Evolutionary conservation across 2,329 filamentous ascomycete species (phyloP).

Genomic region (Gaeumannomyces tritici): DNA sequence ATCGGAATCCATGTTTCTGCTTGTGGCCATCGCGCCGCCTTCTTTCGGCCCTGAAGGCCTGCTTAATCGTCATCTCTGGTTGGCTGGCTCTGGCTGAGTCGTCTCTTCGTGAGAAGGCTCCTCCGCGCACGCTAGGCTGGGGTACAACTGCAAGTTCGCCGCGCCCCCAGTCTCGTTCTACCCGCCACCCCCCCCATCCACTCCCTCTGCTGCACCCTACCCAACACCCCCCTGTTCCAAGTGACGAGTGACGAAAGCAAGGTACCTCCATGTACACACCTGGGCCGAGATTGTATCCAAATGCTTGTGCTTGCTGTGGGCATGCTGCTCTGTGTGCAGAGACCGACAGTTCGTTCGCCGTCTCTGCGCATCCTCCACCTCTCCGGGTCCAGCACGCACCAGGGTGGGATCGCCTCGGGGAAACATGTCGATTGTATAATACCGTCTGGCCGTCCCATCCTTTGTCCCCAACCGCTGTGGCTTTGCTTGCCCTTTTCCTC

Average conservation of each 20-base stretch:
- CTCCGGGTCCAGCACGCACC: background rate
- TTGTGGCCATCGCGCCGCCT: no score
- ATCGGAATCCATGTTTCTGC: no score
- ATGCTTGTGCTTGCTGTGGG: no score
- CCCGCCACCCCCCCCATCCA: background rate
- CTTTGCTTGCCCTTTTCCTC: constrained; percentile 6
- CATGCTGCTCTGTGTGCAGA: background rate
- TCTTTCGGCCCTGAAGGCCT: no score
- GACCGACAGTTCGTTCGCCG: background rate
- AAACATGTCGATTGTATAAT: constrained; percentile 3
- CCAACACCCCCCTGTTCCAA: background rate
- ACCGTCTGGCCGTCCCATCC: constrained; percentile 2
- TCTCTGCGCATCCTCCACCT: constrained; percentile 1
- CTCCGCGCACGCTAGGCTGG: no score
- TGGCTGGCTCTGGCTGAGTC: background rate
- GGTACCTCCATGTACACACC: constrained; percentile 1
- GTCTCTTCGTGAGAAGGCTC: background rate
- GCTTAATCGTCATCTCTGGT: background rate
- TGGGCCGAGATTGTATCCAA: background rate
- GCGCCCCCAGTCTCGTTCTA: background rate
- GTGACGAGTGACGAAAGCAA: constrained; percentile 2
- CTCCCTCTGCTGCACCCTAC: background rate
- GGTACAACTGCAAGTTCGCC: background rate
- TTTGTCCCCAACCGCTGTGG: constrained; percentile 1
- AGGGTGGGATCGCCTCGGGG: constrained; percentile 3